Base-by-base conservation (phyloP, 176 grass and related monocot species). In the Oryza punctata region DNA sequence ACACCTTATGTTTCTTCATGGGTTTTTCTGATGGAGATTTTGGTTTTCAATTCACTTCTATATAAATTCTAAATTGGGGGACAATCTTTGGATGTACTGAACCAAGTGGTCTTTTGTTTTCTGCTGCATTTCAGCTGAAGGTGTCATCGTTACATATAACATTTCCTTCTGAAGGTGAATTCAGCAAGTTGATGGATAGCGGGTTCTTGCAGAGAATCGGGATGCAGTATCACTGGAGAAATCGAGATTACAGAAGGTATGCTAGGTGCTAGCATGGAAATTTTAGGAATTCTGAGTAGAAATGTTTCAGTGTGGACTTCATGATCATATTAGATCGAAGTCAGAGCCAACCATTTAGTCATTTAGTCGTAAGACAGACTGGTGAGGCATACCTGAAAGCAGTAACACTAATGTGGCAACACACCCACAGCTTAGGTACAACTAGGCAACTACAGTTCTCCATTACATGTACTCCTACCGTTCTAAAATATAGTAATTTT, bases 171-270 rank as follows among this genome's bases (percentile, higher is more conserved):
- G 89, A 98, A 93, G 87, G 69, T 77, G 96, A 98, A 87, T 98
- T 90, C 87, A 46, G 82, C 40, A 95, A 86, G 82, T 81, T 98
- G 79, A 93, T 91, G 87, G 86, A 90, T 61, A 90, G n/a, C 38
- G 96, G 85, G 2, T 91, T 93, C 79, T 79, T 98, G 72, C 92
- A 91, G 81, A 93, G 92, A 88, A 91, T 84, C 3, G 93, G 96
- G 63, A 85, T 98, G 89, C 96, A 98, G 63, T 98, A 95, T 81
- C 96, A 98, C 45, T 98, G 96, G 96, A 93, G 72, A 90, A 98
- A 98, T 87, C 85, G 92, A 75, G 93, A 93, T 72, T 98, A 98
- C 76, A 94, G 85, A 82, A 90, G 91, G 96, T 95, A 63, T 70
- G 85, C 70, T 81, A 82, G 69, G 52, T 70, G 85, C 70, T 81